Percentiles rank a stretch among this genome's conserved stretches.
These are phyloP conservation scores for Daldinia sp. DNA, from an alignment of 2,329 filamentous ascomycete species.

Conservation along the genomic window DNA sequence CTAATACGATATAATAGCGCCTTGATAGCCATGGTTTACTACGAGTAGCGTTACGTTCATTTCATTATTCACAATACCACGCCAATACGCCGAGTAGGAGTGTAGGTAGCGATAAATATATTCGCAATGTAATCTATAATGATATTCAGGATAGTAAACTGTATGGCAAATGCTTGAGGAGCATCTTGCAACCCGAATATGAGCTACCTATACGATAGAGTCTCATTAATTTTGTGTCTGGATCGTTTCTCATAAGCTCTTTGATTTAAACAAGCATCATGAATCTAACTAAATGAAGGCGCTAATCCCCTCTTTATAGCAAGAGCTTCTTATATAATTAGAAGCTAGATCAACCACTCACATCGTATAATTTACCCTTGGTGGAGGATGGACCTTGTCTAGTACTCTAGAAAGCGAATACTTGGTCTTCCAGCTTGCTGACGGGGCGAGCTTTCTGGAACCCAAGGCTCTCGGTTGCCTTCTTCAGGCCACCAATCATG, in stretches of 20 bases:
- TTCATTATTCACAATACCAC: background rate
- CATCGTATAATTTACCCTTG: background rate
- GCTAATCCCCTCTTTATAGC: background rate
- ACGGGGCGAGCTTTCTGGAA: slow-evolving; percentile 93
- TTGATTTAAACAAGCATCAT: background rate
- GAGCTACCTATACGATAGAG: background rate
- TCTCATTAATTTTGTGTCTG: background rate
- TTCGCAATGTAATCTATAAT: background rate
- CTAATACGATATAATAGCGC: too few species aligned
- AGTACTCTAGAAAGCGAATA: slow-evolving; percentile 84
- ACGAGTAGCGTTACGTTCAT: background rate
- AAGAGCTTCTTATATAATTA: background rate
- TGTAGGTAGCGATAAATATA: slow-evolving; percentile 1
- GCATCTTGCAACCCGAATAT: slow-evolving; percentile 2
- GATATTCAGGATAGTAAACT: background rate
- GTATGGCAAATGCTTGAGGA: background rate
- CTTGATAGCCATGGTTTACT: background rate
- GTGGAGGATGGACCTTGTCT: background rate
- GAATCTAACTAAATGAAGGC: background rate
- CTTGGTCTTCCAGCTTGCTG: slow-evolving; percentile 97
- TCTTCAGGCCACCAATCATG: slow-evolving; percentile 98
- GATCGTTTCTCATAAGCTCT: background rate
- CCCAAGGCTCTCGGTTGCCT: slow-evolving; percentile 86
- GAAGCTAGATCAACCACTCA: background rate
- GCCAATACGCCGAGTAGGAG: background rate